These are phyloP conservation scores for Betula pendula DNA, from an alignment of 306 rosid genomes.

Conservation along the genomic window DNA sequence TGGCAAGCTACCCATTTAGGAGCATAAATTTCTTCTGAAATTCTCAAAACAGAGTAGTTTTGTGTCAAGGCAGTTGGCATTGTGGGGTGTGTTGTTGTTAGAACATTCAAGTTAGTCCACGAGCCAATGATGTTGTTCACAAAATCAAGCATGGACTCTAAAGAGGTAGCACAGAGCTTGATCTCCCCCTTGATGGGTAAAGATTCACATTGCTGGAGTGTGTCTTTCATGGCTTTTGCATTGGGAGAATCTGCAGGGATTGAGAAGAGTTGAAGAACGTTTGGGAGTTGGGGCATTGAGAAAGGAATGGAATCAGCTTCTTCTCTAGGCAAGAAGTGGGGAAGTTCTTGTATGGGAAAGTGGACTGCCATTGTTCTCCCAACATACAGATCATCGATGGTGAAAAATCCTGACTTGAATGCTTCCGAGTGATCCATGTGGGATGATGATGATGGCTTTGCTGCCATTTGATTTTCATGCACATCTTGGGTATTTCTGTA, in stretches of 20 bases:
- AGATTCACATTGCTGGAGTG: constrained; percentile 44
- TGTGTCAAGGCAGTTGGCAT: constrained; percentile 34
- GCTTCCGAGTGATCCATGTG: constrained; percentile 44
- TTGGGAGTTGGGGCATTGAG: constrained; percentile 43
- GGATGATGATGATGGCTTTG: constrained; percentile 13
- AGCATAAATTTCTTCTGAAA: constrained; percentile 44
- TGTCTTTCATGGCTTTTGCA: constrained; percentile 37
- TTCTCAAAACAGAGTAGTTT: constrained; percentile 37
- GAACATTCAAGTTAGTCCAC: constrained; percentile 15
- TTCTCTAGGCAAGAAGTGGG: constrained; percentile 40
- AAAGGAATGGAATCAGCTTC: constrained; percentile 60
- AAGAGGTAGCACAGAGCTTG: constrained; percentile 52
- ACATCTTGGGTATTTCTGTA: neutral
- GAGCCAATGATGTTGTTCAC: constrained; percentile 37
- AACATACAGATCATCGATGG: constrained; percentile 38
- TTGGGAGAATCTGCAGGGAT: constrained; percentile 38
- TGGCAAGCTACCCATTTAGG: constrained; percentile 65
- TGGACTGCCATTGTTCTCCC: constrained; percentile 55
- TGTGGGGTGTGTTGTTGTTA: constrained; percentile 44
- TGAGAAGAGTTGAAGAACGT: constrained; percentile 57
- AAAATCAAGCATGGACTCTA: constrained; percentile 50
- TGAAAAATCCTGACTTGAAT: constrained; percentile 51
- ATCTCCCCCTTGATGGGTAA: constrained; percentile 47
- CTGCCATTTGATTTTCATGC: constrained; percentile 12
- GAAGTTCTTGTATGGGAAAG: constrained; percentile 40